Percentiles rank a stretch among this genome's conserved stretches.
These are phyloP conservation scores for Hevea brasiliensis DNA, from an alignment of 345 rosid species.

Conservation along the genomic window DNA sequence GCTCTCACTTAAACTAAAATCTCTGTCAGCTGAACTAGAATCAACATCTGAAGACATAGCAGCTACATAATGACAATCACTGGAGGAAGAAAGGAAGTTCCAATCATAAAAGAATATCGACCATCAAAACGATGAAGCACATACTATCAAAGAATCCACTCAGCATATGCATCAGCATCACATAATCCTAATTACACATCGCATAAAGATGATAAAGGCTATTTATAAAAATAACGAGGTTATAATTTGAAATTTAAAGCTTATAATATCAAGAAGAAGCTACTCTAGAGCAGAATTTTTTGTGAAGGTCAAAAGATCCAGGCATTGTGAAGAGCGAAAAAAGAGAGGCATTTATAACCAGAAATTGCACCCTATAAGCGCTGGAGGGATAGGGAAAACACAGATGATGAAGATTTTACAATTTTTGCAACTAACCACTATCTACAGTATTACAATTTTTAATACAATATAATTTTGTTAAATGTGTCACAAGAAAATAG, in stretches of 20 bases:
- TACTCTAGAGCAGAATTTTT: neutral
- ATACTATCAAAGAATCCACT: neutral
- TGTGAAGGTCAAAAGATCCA: neutral
- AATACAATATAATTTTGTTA: neutral
- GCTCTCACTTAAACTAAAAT: constrained; percentile 30
- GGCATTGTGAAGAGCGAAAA: neutral
- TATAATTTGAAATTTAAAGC: neutral
- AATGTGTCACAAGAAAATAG: neutral
- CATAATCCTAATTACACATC: neutral
- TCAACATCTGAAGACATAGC: constrained; percentile 38
- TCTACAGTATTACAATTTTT: neutral
- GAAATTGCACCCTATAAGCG: neutral
- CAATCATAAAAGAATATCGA: neutral
- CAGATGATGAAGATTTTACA: neutral
- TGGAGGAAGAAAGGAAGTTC: constrained; percentile 26
- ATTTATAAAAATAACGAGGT: neutral
- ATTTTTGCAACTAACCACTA: neutral
- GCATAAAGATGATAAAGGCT: neutral
- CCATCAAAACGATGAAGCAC: neutral
- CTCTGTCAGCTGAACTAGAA: constrained; percentile 38
- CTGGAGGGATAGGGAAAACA: neutral
- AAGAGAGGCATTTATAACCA: neutral
- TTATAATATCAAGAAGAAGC: neutral
- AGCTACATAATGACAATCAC: constrained; percentile 33
- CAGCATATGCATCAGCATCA: neutral